Percentiles rank a stretch among this genome's conserved stretches.
phyloP scores from a whole-genome alignment of 139 green algal species.

The Spirogloea muscicola region DNA sequence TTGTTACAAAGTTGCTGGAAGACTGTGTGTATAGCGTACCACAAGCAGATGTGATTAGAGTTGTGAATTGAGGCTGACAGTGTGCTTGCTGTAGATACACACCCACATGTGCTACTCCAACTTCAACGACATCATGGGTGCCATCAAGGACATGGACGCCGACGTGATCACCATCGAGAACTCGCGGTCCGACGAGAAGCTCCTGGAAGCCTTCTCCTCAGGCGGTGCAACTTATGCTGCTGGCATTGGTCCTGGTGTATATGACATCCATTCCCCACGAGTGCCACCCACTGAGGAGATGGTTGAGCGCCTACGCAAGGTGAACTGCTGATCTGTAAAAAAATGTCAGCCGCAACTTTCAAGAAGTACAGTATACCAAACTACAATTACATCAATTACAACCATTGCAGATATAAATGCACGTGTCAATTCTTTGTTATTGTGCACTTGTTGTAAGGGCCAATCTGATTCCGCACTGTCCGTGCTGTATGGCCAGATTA shows the following conservation, averaged over 20 bases:
- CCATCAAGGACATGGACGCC: slow-evolving; percentile 67
- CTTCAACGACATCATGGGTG: slow-evolving; percentile 79
- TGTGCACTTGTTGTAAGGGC: too few relatives aligned
- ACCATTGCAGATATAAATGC: too few relatives aligned
- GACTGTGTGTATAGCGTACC: background rate
- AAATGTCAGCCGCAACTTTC: too few relatives aligned
- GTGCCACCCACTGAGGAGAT: slow-evolving; percentile 67
- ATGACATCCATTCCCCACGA: slow-evolving; percentile 84
- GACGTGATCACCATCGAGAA: slow-evolving; percentile 94
- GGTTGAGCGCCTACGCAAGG: slow-evolving; percentile 19
- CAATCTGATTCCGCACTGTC: too few relatives aligned
- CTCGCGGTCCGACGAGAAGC: slow-evolving; percentile 76
- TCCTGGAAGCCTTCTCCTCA: slow-evolving; percentile 60
- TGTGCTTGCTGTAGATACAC: slow-evolving; percentile 58
- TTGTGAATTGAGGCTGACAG: background rate
- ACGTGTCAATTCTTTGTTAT: too few relatives aligned
- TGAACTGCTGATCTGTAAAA: too few relatives aligned
- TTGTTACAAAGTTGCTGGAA: background rate
- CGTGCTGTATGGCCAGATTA: too few relatives aligned
- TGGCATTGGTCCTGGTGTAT: slow-evolving; percentile 80
- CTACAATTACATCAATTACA: too few relatives aligned
- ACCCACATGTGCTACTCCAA: slow-evolving; percentile 89
- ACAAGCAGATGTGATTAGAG: background rate
- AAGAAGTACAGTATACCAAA: too few relatives aligned
- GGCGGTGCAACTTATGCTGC: slow-evolving; percentile 58